Evolutionary conservation across 257 asterid species (phyloP), one percentile per base, ranked within the genome.

Genomic region (Nicotiana knightiana): DNA sequence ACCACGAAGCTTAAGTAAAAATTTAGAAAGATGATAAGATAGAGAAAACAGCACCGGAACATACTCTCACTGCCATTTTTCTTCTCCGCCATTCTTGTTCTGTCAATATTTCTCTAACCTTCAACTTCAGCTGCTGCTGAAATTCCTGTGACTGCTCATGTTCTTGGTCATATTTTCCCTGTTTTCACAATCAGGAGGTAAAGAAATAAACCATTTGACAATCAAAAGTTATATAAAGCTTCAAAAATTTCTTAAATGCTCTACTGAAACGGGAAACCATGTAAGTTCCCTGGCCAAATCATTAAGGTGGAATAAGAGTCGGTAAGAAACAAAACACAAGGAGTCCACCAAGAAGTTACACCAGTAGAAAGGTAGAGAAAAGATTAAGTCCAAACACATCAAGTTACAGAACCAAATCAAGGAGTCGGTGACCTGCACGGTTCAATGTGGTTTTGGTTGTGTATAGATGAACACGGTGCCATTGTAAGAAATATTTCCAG

Each of bases 1-100:
- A 84, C 7, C 78, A 57, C 33, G 21, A 28, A 54, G 54, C 39
- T 37, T 10, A 80, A 55, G 24, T 18, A 9, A 39, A 59, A 59
- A 67, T 15, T 17, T 24, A 26, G 65, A 63, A 17, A 64, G 46
- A 30, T 64, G 78, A 67, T 51, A 16, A 21, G 32, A 5, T 62
- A n/a, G 59, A 26, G 64, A 64, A 83, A 58, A 53, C 30, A 76
- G 58, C 37, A 58, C 62, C 43, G 82, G 18, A 37, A 51, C 90
- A 77, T 92, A 96, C 99, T 87, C 98, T 93, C 99, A 92, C 92
- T 86, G 91, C 96, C 99, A 96, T 96, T 92, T 94, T 96, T 90
- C 98, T 93, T 86, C 99, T 91, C 86, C 99, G 91, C 99, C 99
- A 96, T 86, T 96, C 99, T 88, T 96, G 98, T 0, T 96, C 99